phyloP scores from a whole-genome alignment of 345 rosid species.

The Psidium friedrichsthalianum region DNA sequence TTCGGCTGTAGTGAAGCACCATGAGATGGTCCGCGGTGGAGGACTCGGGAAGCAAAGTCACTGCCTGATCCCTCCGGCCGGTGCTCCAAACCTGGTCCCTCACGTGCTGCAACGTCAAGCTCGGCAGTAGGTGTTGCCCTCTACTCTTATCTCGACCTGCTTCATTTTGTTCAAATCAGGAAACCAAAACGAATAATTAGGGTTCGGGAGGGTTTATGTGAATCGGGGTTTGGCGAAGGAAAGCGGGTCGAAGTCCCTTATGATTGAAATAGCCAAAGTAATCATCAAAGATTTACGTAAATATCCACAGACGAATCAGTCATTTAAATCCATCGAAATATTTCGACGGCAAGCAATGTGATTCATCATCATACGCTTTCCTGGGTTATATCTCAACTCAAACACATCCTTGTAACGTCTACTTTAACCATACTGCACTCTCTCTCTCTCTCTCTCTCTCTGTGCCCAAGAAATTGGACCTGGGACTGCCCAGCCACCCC shows the following conservation, averaged over 20 bases:
- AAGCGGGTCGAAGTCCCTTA: not conserved
- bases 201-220: not conserved
- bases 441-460: not conserved
- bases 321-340: not conserved
- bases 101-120: slow-evolving; percentile 84
- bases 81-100: slow-evolving; percentile 82
- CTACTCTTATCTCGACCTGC: slow-evolving; percentile 91
- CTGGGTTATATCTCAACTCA: not conserved
- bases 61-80: slow-evolving; percentile 20
- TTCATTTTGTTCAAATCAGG: not conserved
- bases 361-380: not conserved
- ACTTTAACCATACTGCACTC: not conserved
- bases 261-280: not conserved
- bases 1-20: slow-evolving; percentile 54
- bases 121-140: slow-evolving; percentile 72
- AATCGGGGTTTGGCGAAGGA: not conserved
- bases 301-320: not conserved
- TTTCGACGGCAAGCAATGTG: not conserved
- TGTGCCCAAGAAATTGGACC: not conserved
- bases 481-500: slow-evolving; percentile 29
- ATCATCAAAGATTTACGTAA: not conserved
- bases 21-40: slow-evolving; percentile 68
- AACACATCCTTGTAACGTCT: not conserved
- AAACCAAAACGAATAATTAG: not conserved
- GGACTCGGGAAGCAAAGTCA: slow-evolving; percentile 47